Conservation (phyloP, 1,284 basidiomycete species). For the Caloboletus inedulis region DNA sequence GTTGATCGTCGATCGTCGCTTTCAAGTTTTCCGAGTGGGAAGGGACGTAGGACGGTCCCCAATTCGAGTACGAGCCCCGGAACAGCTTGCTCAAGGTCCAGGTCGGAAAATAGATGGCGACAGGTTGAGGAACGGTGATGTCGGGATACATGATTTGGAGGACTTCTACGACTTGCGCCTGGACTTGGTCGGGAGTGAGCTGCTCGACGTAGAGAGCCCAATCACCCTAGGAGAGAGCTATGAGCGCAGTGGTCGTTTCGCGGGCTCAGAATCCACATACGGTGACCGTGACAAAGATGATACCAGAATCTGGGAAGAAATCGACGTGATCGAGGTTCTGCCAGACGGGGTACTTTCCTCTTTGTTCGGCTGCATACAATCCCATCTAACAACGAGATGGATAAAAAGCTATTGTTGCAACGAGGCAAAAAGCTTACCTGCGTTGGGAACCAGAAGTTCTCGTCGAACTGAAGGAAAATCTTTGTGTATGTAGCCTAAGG, state of each 20-base stretch:
- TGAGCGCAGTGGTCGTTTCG: neutral
- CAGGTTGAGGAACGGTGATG: constrained; percentile 47
- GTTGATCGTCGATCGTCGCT: constrained; percentile 44
- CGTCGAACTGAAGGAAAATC: constrained; percentile 11
- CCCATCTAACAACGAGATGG: neutral
- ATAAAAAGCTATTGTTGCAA: neutral
- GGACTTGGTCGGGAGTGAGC: constrained; percentile 45
- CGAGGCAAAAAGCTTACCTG: neutral
- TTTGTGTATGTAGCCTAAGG: constrained; percentile 5
- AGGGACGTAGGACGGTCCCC: constrained; percentile 55
- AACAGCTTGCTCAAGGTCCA: constrained; percentile 60
- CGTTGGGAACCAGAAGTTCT: constrained; percentile 8
- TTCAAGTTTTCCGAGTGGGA: constrained; percentile 54
- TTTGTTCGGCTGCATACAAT: constrained; percentile 1
- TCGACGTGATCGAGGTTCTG: constrained; percentile 2
- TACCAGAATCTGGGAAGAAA: constrained; percentile 2
- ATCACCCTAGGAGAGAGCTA: constrained; percentile 43
- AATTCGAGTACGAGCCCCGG: constrained; percentile 66
- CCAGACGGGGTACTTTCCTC: constrained; percentile 5
- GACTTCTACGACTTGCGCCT: constrained; percentile 51
- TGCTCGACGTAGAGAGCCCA: constrained; percentile 56
- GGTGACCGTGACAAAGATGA: constrained; percentile 10
- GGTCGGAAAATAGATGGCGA: constrained; percentile 53
- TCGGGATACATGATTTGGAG: constrained; percentile 56
- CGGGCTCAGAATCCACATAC: neutral